Conservation (phyloP, 768 basidiomycete species). For the Phaeotremella skinneri region DNA sequence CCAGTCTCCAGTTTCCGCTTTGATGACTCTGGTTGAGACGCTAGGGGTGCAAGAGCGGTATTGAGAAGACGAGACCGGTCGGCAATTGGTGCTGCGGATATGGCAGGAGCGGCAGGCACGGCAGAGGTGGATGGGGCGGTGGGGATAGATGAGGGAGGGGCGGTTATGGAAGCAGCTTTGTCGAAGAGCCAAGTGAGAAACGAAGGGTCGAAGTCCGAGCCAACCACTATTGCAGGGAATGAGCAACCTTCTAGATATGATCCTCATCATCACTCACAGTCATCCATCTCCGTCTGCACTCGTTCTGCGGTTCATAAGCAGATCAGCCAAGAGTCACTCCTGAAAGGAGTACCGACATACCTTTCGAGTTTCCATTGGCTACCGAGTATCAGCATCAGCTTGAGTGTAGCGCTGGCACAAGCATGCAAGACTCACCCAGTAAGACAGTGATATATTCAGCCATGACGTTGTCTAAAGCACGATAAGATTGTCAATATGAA, state of each 20-base stretch:
- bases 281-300: constrained; percentile 46
- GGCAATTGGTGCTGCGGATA: constrained; percentile 9
- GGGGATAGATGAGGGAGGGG: not conserved
- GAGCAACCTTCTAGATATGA: not conserved
- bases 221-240: constrained; percentile 18
- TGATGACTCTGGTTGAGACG: constrained; percentile 24
- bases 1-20: constrained; percentile 40
- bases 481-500: not conserved
- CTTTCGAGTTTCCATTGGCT: constrained; percentile 46
- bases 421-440: constrained; percentile 35
- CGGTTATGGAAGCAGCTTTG: constrained; percentile 22
- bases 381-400: constrained; percentile 4
- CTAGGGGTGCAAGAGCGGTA: constrained; percentile 40
- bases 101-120: constrained; percentile 6
- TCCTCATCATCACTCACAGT: constrained; percentile 24
- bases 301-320: constrained; percentile 28
- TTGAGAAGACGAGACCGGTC: constrained; percentile 29
- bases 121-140: constrained; percentile 13
- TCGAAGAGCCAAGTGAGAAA: constrained; percentile 48
- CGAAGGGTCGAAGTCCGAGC: constrained; percentile 28
- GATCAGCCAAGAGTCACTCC: not conserved
- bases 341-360: constrained; percentile 15
- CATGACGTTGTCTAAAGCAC: constrained; percentile 47
- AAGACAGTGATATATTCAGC: constrained; percentile 51
- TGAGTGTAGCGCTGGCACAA: not conserved